These are phyloP conservation scores for Trichoderma koningii DNA, from an alignment of 2,329 filamentous ascomycete genomes.

Conservation along the genomic window DNA sequence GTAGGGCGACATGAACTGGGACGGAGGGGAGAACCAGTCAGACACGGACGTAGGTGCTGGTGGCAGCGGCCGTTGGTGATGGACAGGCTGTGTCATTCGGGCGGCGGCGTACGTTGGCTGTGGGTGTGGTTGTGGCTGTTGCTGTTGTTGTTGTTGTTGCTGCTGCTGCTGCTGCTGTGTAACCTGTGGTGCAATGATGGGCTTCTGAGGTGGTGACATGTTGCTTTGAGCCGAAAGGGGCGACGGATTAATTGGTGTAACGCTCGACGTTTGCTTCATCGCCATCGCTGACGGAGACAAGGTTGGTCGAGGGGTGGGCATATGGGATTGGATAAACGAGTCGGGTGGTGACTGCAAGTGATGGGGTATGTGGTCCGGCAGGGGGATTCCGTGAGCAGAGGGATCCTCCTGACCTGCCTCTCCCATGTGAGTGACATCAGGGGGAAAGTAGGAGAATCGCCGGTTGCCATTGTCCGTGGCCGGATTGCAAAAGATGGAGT, in stretches of 20 bases:
- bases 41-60: slow-evolving; percentile 45
- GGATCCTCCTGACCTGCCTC: slow-evolving; percentile 42
- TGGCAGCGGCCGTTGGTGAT: slow-evolving; percentile 49
- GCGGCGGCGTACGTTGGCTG: slow-evolving; percentile 45
- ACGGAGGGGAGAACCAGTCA: slow-evolving; percentile 58
- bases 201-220: slow-evolving; percentile 40
- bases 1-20: slow-evolving; percentile 57
- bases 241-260: slow-evolving; percentile 37
- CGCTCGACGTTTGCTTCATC: slow-evolving; percentile 37
- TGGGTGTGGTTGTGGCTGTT: slow-evolving; percentile 7
- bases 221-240: slow-evolving; percentile 35
- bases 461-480: slow-evolving; percentile 57
- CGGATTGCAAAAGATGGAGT: slow-evolving; percentile 66
- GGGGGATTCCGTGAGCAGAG: slow-evolving; percentile 37
- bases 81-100: slow-evolving; percentile 40
- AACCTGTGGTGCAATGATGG: slow-evolving; percentile 27
- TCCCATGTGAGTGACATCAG: slow-evolving; percentile 48
- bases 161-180: slow-evolving; percentile 19
- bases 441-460: slow-evolving; percentile 65
- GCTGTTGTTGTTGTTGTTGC: slow-evolving; percentile 15
- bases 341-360: slow-evolving; percentile 50
- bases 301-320: slow-evolving; percentile 38
- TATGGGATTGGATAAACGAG: slow-evolving; percentile 39
- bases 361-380: slow-evolving; percentile 38
- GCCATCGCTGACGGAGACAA: slow-evolving; percentile 45